Conservation (phyloP, 345 rosid species). For the Abelmoschus esculentus region DNA sequence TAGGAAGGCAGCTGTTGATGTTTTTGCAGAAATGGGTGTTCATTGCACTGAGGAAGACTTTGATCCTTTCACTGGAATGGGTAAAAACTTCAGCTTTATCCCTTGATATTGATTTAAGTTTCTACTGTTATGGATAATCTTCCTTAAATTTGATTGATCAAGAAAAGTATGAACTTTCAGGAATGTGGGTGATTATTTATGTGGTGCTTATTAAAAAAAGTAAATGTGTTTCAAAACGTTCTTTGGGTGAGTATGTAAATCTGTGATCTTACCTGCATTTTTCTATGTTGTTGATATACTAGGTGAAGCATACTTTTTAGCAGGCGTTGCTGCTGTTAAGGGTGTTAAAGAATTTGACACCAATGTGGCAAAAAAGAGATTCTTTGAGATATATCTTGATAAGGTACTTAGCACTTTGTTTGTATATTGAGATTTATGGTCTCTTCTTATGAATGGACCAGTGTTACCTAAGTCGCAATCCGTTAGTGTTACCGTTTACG, state of each 20-base stretch:
- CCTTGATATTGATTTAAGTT: neutral
- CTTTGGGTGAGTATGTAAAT: neutral
- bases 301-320: slow-evolving; percentile 93
- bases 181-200: neutral
- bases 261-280: neutral
- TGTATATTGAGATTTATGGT: neutral
- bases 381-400: slow-evolving; percentile 83
- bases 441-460: neutral
- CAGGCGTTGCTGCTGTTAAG: slow-evolving; percentile 88
- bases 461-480: too few species aligned
- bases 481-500: too few species aligned
- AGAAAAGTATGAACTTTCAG: neutral
- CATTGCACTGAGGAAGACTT: slow-evolving; percentile 75
- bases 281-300: slow-evolving; percentile 9
- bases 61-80: slow-evolving; percentile 86
- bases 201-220: too few species aligned
- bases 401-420: slow-evolving; percentile 41
- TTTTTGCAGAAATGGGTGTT: slow-evolving; percentile 84
- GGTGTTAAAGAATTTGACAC: slow-evolving; percentile 62
- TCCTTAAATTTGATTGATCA: neutral
- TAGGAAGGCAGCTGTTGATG: slow-evolving; percentile 82
- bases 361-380: slow-evolving; percentile 65
- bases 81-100: slow-evolving; percentile 18
- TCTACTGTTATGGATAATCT: neutral
- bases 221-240: too few species aligned